Conservation (phyloP, 1,284 basidiomycete species). For the Trichosporon coremiiforme region DNA sequence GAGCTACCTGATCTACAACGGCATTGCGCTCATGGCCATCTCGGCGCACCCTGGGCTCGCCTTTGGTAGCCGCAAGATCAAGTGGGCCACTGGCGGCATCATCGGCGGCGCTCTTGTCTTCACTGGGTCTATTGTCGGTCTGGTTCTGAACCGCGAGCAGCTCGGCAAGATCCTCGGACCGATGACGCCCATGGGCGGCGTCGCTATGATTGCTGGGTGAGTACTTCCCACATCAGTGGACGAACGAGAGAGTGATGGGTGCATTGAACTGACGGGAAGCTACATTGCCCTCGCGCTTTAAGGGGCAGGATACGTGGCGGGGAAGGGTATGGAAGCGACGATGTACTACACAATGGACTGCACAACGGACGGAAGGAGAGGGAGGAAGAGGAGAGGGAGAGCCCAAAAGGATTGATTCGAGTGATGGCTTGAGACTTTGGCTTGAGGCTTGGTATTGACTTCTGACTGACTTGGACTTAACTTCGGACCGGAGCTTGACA, state of each 20-base stretch:
- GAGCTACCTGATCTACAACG: conserved; percentile 66
- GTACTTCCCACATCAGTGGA: too few species aligned
- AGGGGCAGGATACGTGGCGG: neutral
- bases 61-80: conserved; percentile 55
- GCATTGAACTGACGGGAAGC: conserved; percentile 5
- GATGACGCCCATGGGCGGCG: conserved; percentile 72
- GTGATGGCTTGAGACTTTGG: neutral
- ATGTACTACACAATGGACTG: neutral
- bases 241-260: neutral
- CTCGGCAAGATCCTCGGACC: conserved; percentile 68
- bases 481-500: conserved; percentile 7
- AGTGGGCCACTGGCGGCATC: conserved; percentile 68
- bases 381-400: neutral
- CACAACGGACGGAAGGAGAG: neutral
- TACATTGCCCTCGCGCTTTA: conserved; percentile 36
- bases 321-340: neutral
- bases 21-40: conserved; percentile 69
- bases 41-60: conserved; percentile 72
- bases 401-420: neutral
- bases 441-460: neutral
- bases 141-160: conserved; percentile 65
- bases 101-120: conserved; percentile 70
- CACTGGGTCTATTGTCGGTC: conserved; percentile 69
- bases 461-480: neutral
- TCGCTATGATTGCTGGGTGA: conserved; percentile 76